A percentile compares a stretch with the other conserved stretches of the same genome.
These are phyloP conservation scores for Wallacemonas sp. DNA, from an alignment of 208 protist species.

Conservation along the genomic window DNA sequence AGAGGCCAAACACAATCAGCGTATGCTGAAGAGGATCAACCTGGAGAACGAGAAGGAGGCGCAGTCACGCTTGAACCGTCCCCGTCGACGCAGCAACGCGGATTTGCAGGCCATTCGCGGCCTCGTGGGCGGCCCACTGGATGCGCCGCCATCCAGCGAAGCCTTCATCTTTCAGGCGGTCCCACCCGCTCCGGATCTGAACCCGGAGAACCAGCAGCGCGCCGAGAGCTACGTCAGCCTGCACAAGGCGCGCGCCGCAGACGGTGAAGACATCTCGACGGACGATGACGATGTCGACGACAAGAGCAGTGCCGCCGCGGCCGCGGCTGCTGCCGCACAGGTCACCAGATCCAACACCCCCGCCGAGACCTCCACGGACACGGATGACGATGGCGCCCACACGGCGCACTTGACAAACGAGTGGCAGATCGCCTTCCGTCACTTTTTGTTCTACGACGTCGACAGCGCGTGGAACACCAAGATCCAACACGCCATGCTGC, in stretches of 20 bases:
- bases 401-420: constrained; percentile 12
- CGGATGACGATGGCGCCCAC: neutral
- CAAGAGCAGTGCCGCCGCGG: neutral
- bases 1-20: constrained; percentile 5
- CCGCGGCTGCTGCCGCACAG: neutral
- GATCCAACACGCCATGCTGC: constrained; percentile 20
- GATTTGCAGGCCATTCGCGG: neutral
- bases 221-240: too few relatives aligned
- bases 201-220: too few relatives aligned
- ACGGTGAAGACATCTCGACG: neutral
- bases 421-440: constrained; percentile 21
- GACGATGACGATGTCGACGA: neutral
- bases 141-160: neutral
- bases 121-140: neutral
- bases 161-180: neutral
- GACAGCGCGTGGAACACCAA: constrained; percentile 6
- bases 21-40: neutral
- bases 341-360: neutral
- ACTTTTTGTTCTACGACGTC: constrained; percentile 10
- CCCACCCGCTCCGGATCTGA: neutral
- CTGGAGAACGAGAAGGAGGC: constrained; percentile 2
- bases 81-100: neutral
- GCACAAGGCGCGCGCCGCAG: too few relatives aligned
- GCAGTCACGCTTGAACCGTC: neutral
- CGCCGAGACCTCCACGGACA: neutral